phyloP scores from a whole-genome alignment of 441 rosid genomes.

The Erodium moschatum region DNA sequence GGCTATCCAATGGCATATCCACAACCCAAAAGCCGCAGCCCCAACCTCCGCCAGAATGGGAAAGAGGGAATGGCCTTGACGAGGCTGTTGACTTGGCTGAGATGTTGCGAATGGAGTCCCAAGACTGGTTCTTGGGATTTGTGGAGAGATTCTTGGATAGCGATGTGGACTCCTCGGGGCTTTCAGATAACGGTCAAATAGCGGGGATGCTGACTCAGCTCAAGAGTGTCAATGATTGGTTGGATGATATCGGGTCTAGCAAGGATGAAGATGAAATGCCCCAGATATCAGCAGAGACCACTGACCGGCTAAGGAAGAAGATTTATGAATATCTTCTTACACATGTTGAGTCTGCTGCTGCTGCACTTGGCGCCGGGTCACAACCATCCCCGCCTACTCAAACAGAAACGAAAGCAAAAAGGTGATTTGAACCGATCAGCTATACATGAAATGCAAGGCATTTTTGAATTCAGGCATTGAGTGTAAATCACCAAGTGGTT shows the following conservation, averaged over 20 bases:
- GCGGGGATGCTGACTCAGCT: slow-evolving; percentile 79
- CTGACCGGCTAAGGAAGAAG: slow-evolving; percentile 73
- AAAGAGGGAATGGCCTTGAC: slow-evolving; percentile 30
- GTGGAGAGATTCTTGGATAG: not conserved
- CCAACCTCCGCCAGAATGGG: not conserved
- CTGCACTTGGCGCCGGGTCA: slow-evolving; percentile 19
- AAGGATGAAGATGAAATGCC: slow-evolving; percentile 51
- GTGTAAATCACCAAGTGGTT: not conserved
- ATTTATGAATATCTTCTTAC: slow-evolving; percentile 87
- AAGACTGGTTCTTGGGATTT: not conserved
- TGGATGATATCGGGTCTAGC: slow-evolving; percentile 56
- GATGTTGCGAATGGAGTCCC: not conserved
- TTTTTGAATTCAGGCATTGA: too few species aligned
- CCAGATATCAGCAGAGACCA: slow-evolving; percentile 49
- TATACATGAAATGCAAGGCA: not conserved
- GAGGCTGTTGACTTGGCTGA: slow-evolving; percentile 41
- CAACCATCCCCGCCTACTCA: not conserved
- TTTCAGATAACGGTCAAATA: slow-evolving; percentile 69
- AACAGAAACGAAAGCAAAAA: not conserved
- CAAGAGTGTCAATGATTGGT: slow-evolving; percentile 87
- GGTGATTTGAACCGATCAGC: not conserved
- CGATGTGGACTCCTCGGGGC: slow-evolving; percentile 12
- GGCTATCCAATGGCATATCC: not conserved
- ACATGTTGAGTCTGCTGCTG: slow-evolving; percentile 96
- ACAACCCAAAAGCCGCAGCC: not conserved